These are phyloP conservation scores for Aspergillaceae sp. DNA, from an alignment of 2,329 filamentous ascomycete genomes.

Conservation along the genomic window DNA sequence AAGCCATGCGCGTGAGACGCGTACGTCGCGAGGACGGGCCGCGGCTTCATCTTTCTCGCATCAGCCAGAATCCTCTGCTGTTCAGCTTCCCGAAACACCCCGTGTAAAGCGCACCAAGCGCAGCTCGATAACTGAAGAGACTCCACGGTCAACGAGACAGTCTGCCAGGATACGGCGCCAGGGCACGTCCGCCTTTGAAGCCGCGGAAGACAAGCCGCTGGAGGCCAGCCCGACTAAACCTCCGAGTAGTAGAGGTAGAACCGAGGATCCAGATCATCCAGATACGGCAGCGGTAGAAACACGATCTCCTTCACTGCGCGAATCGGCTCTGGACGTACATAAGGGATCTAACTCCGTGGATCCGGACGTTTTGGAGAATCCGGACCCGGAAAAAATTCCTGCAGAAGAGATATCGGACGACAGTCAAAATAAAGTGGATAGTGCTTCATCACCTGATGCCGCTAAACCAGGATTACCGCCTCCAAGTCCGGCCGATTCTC, in stretches of 20 bases:
- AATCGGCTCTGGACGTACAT: slow-evolving; percentile 5
- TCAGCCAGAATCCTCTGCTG: background rate
- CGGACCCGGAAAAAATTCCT: background rate
- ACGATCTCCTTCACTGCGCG: slow-evolving; percentile 10
- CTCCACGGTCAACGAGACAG: slow-evolving; percentile 25
- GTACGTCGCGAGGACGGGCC: slow-evolving; percentile 15
- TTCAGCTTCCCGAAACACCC: slow-evolving; percentile 19
- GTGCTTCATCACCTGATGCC: slow-evolving; percentile 1
- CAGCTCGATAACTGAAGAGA: slow-evolving; percentile 20
- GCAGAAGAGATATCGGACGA: slow-evolving; percentile 5
- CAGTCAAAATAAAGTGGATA: slow-evolving; percentile 2
- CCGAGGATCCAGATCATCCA: slow-evolving; percentile 7
- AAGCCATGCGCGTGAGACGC: slow-evolving; percentile 12
- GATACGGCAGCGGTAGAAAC: slow-evolving; percentile 3
- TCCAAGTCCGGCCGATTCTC: slow-evolving; percentile 10
- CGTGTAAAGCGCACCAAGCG: slow-evolving; percentile 26
- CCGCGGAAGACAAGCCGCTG: background rate
- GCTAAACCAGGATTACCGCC: slow-evolving; percentile 2
- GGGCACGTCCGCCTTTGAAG: background rate
- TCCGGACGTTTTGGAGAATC: slow-evolving; percentile 2
- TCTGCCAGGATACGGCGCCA: slow-evolving; percentile 25
- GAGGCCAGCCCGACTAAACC: slow-evolving; percentile 7
- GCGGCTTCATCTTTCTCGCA: slow-evolving; percentile 1
- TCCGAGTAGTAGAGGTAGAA: slow-evolving; percentile 10
- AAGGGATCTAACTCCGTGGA: slow-evolving; percentile 5